Conservation (phyloP, 768 basidiomycete genomes). For the Saitozyma sp. region DNA sequence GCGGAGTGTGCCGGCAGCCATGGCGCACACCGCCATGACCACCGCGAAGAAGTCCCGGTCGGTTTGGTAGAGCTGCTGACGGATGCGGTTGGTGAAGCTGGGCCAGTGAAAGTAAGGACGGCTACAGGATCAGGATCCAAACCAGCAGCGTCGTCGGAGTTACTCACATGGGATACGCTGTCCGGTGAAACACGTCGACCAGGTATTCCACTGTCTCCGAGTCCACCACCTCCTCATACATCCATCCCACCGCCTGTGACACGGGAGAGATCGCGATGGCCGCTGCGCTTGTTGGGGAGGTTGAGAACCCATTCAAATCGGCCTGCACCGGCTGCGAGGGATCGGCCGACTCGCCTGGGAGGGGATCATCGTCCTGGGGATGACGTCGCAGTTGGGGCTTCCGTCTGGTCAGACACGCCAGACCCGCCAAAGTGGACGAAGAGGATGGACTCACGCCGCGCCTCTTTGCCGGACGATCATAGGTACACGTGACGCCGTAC, state of each 20-base stretch:
- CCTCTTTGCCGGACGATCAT: not conserved
- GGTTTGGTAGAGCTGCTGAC: slow-evolving; percentile 9
- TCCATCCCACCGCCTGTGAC: too few relatives aligned
- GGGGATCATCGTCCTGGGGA: too few relatives aligned
- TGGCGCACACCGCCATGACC: slow-evolving; percentile 24
- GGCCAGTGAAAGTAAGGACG: slow-evolving; percentile 30
- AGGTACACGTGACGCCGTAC: not conserved
- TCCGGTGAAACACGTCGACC: slow-evolving; percentile 14
- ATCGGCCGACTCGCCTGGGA: too few relatives aligned
- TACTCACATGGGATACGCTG: slow-evolving; percentile 26
- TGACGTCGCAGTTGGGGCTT: too few relatives aligned
- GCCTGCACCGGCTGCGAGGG: too few relatives aligned
- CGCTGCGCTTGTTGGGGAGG: too few relatives aligned
- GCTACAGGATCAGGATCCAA: slow-evolving; percentile 1
- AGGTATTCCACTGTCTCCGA: not conserved
- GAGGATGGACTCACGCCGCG: not conserved
- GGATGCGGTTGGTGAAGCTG: slow-evolving; percentile 11
- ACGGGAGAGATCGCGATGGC: too few relatives aligned
- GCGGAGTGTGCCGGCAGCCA: slow-evolving; percentile 19
- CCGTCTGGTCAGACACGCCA: too few relatives aligned
- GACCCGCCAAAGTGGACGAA: too few relatives aligned
- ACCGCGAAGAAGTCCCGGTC: slow-evolving; percentile 20
- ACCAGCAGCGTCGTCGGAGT: too few relatives aligned
- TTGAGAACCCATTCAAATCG: too few relatives aligned
- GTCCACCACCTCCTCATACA: too few relatives aligned